These are phyloP conservation scores for Mitragyna speciosa DNA, from an alignment of 257 asterid species.

Conservation along the genomic window DNA sequence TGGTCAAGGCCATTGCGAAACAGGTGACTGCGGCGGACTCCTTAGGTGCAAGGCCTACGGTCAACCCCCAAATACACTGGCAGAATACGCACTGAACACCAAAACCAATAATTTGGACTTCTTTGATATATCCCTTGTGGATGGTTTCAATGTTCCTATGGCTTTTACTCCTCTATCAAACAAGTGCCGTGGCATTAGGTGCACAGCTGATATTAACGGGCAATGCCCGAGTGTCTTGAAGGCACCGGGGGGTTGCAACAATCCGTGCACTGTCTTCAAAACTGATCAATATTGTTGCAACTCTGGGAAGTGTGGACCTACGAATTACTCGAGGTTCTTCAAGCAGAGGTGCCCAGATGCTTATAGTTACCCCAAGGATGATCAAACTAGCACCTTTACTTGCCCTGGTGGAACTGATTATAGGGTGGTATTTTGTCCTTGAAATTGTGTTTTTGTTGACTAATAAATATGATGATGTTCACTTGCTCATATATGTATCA, in stretches of 20 bases:
- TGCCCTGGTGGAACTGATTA: slow-evolving; percentile 51
- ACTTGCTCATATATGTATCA: too few relatives aligned
- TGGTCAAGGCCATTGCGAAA: slow-evolving; percentile 54
- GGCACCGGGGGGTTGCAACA: slow-evolving; percentile 48
- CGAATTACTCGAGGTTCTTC: slow-evolving; percentile 38
- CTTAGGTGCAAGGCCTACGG: slow-evolving; percentile 45
- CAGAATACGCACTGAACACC: slow-evolving; percentile 53
- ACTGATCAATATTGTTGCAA: slow-evolving; percentile 43
- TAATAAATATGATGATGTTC: neutral
- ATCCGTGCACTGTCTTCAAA: slow-evolving; percentile 44
- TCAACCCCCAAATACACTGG: slow-evolving; percentile 49
- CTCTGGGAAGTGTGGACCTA: slow-evolving; percentile 35
- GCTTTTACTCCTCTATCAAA: slow-evolving; percentile 33
- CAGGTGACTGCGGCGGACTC: slow-evolving; percentile 62
- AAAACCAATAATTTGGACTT: slow-evolving; percentile 41
- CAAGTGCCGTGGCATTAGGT: slow-evolving; percentile 37
- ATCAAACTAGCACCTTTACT: slow-evolving; percentile 45
- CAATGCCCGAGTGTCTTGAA: slow-evolving; percentile 45
- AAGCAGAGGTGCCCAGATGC: slow-evolving; percentile 53
- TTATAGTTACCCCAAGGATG: slow-evolving; percentile 49
- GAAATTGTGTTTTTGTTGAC: too few relatives aligned
- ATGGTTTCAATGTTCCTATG: slow-evolving; percentile 68
- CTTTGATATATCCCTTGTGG: slow-evolving; percentile 48
- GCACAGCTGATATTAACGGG: slow-evolving; percentile 40
- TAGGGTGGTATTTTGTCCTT: slow-evolving; percentile 51